Conservation (phyloP, 2,329 filamentous ascomycete genomes). For the Trichoderma aggressivum region DNA sequence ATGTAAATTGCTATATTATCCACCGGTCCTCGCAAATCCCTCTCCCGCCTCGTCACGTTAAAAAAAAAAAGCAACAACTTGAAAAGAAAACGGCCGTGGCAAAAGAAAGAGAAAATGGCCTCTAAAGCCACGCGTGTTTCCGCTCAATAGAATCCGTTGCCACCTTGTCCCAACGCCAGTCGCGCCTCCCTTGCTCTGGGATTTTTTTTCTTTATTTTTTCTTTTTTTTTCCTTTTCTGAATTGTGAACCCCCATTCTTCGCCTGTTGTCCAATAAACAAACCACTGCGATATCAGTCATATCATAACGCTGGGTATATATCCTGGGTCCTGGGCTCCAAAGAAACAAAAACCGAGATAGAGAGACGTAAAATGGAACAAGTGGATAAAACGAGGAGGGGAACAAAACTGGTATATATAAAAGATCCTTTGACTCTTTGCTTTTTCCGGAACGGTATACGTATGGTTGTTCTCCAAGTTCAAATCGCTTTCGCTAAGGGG, state of each 20-base stretch:
- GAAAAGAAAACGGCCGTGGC: not conserved
- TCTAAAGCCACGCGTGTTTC: not conserved
- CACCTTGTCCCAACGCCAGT: constrained; percentile 16
- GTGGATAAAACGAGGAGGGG: not conserved
- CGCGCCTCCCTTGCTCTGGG: not conserved
- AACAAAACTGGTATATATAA: not conserved
- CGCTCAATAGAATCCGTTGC: constrained; percentile 1
- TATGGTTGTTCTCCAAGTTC: not conserved
- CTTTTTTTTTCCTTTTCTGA: not conserved
- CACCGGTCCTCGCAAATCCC: not conserved
- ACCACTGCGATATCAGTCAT: constrained; percentile 20
- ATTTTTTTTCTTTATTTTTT: not conserved
- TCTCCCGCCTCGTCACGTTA: not conserved
- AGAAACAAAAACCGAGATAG: constrained; percentile 13
- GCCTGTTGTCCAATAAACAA: constrained; percentile 14
- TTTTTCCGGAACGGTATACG: not conserved
- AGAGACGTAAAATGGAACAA: constrained; percentile 12
- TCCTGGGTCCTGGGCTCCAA: constrained; percentile 25
- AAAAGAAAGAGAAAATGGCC: not conserved
- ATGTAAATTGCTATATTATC: not conserved
- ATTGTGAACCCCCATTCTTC: not conserved
- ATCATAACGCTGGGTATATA: constrained; percentile 30
- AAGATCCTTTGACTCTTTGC: not conserved
- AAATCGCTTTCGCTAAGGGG: not conserved
- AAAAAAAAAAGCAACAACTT: not conserved